Evolutionary conservation across 1,284 basidiomycete genomes (phyloP).

Genomic region (Naganishia cerealis): DNA sequence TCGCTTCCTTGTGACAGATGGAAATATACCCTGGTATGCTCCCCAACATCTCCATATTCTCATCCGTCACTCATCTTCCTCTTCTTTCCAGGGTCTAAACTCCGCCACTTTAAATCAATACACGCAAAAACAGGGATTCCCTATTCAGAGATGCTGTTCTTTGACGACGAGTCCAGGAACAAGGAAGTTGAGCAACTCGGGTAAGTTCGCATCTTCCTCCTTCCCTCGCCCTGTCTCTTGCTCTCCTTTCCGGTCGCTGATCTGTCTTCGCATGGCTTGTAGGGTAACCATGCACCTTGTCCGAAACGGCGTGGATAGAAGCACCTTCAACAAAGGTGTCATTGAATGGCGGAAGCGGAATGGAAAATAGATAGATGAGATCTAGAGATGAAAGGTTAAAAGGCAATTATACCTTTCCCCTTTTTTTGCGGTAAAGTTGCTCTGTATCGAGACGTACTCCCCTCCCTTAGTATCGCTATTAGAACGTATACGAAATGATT

Average conservation of each 20-base stretch:
- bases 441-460: too few species aligned
- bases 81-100: slow-evolving; percentile 67
- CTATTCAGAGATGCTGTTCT: slow-evolving; percentile 85
- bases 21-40: slow-evolving; percentile 76
- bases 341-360: slow-evolving; percentile 33
- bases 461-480: too few species aligned
- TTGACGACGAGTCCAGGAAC: slow-evolving; percentile 77
- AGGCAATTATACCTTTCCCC: too few species aligned
- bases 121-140: slow-evolving; percentile 76
- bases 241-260: not conserved
- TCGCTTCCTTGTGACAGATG: slow-evolving; percentile 51
- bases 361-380: slow-evolving; percentile 1
- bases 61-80: slow-evolving; percentile 18
- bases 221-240: not conserved
- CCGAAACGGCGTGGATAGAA: slow-evolving; percentile 28
- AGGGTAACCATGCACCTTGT: slow-evolving; percentile 35
- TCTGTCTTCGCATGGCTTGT: not conserved
- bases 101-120: slow-evolving; percentile 71
- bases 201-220: slow-evolving; percentile 1
- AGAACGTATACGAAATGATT: too few species aligned
- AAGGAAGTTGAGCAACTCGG: slow-evolving; percentile 72
- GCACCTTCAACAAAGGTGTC: slow-evolving; percentile 30
- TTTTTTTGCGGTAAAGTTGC: too few species aligned
- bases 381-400: not conserved
- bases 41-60: not conserved